Conservation (phyloP, 2,329 filamentous ascomycete species). For the Verticillium longisporum region DNA sequence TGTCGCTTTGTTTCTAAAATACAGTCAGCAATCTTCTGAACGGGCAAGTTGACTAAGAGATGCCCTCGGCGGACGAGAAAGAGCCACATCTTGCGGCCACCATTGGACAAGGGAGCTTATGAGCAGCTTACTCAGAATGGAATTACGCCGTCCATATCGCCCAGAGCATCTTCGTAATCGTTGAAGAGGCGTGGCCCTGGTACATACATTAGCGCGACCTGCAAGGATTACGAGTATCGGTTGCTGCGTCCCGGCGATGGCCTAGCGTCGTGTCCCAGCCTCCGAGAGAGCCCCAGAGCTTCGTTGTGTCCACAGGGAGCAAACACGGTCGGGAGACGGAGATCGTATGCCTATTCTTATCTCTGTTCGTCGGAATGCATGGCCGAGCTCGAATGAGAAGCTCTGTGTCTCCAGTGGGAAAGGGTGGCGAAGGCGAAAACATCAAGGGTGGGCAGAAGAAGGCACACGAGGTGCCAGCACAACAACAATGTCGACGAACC, state of each 20-base stretch:
- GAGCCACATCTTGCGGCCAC: neutral
- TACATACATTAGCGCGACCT: neutral
- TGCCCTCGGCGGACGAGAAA: neutral
- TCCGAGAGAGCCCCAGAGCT: neutral
- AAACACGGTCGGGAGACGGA: neutral
- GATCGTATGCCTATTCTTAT: neutral
- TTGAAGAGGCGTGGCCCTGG: neutral
- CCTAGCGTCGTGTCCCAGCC: neutral
- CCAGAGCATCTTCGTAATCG: neutral
- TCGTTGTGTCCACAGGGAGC: neutral
- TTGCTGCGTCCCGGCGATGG: neutral
- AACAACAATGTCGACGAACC: neutral
- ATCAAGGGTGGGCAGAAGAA: neutral
- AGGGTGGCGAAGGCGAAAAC: neutral
- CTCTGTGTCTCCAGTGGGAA: neutral
- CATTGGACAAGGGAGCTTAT: neutral
- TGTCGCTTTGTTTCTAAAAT: neutral
- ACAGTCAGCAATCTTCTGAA: neutral
- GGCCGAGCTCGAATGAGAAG: neutral
- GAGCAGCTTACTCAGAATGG: neutral
- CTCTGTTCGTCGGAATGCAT: neutral
- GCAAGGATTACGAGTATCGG: neutral
- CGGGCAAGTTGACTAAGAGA: neutral
- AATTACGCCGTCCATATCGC: neutral
- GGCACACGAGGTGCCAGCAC: neutral